phyloP scores from a whole-genome alignment of 129 eudicot species.

The Flaveria brownii region DNA sequence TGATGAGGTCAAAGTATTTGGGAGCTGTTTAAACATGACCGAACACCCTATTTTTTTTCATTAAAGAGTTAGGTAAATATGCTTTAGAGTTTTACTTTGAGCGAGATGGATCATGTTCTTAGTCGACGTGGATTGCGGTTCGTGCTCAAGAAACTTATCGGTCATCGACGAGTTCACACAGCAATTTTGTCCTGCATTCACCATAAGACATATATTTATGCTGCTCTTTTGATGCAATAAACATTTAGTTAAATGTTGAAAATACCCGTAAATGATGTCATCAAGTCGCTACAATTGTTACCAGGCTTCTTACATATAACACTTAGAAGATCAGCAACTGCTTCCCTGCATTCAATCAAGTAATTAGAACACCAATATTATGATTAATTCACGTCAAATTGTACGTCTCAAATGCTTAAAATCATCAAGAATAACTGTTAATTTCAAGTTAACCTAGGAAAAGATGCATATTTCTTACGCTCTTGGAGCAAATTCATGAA shows the following conservation, averaged over 20 bases:
- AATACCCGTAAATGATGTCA: conserved; percentile 70
- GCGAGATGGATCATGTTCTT: conserved; percentile 97
- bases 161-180: conserved; percentile 75
- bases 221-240: not conserved
- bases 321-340: conserved; percentile 53
- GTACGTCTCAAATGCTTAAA: not conserved
- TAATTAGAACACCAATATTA: not conserved
- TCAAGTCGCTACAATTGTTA: conserved; percentile 52
- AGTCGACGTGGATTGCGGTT: conserved; percentile 77
- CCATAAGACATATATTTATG: conserved; percentile 4
- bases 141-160: conserved; percentile 50
- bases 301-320: conserved; percentile 51
- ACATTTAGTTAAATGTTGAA: not conserved
- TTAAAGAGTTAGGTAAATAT: not conserved
- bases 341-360: conserved; percentile 37
- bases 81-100: conserved; percentile 55
- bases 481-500: conserved; percentile 68
- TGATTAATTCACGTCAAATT: not conserved
- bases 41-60: not conserved
- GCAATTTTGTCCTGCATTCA: conserved; percentile 66
- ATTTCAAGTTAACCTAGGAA: not conserved
- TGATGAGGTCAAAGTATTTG: too few relatives aligned
- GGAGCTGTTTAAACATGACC: too few relatives aligned
- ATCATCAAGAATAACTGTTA: not conserved
- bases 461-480: conserved; percentile 53